Base-by-base conservation (phyloP, 2,329 filamentous ascomycete genomes). In the Colletotrichum phormii region DNA sequence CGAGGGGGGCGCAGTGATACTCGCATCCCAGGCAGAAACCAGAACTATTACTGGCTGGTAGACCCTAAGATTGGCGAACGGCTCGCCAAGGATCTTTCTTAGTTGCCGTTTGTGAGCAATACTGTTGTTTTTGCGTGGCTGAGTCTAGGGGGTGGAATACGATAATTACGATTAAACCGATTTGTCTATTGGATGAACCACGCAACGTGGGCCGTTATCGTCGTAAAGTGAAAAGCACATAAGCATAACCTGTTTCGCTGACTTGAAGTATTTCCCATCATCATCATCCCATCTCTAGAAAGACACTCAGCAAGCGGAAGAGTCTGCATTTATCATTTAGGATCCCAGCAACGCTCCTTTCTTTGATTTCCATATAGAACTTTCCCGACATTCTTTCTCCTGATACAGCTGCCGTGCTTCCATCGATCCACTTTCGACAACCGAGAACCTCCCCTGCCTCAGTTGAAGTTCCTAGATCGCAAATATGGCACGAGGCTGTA, bases 1-100 rank as follows among this genome's bases (percentile, higher is more conserved):
- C n/a, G 35, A 65, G 58, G 12, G 46, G 33, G 69, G 70, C 59
- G 70, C 65, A 72, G 65, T 49, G 12, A 64, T 53, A 59, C 54
- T 59, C 65, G 59, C 31, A 22, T 69, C 8, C 29, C 26, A 46
- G 33, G 42, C 31, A 29, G 22, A 60, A 13, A 26, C 60, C 54
- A 65, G 24, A 13, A 54, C 22, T 15, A 42, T 2, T 42, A 6
- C 8, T 4, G 1, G 18, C 18, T 7, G 42, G 18, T n/a, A 46
- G 42, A n/a, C 18, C 18, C 35, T 46, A n/a, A 46, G 15, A 46
- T 46, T 15, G 31, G 37, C n/a, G 12, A 49, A 35, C 46, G 62
- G 46, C 55, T 29, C 18, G 29, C 13, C 24, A 42, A 2, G 13
- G 22, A 22, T 29, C 26, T 3, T 49, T 11, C 5, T 54, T 5